Conservation (phyloP, 2,329 filamentous ascomycete genomes). For the Zasmidium angulare region DNA sequence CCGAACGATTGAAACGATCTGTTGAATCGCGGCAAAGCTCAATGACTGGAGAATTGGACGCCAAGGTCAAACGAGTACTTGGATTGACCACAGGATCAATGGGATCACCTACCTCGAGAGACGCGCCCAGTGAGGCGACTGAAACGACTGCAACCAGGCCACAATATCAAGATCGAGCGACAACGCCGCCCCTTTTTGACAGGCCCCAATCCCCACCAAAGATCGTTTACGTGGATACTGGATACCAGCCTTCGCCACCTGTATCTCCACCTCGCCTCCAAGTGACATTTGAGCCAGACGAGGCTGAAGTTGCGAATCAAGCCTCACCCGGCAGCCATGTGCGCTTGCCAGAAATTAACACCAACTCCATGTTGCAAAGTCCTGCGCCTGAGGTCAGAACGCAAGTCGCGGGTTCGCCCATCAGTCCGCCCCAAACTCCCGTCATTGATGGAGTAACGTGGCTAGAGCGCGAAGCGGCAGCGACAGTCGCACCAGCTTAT, state of each 20-base stretch:
- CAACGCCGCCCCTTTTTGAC: constrained; percentile 17
- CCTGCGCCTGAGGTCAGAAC: constrained; percentile 10
- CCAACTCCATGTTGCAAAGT: constrained; percentile 11
- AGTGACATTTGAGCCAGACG: constrained; percentile 12
- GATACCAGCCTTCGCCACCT: constrained; percentile 80
- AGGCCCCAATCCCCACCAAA: constrained; percentile 24
- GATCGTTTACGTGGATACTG: constrained; percentile 68
- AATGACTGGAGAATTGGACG: constrained; percentile 35
- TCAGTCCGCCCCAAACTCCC: constrained; percentile 67
- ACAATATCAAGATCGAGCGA: constrained; percentile 22
- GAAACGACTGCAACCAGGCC: constrained; percentile 6
- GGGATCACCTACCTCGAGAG: constrained; percentile 12
- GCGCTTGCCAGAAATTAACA: constrained; percentile 13
- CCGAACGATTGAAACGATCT: constrained; percentile 40
- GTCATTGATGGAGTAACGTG: constrained; percentile 40
- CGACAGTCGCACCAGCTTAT: constrained; percentile 26
- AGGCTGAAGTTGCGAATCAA: constrained; percentile 9
- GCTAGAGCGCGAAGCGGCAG: constrained; percentile 21
- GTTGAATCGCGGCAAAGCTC: constrained; percentile 44
- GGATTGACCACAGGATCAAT: constrained; percentile 32
- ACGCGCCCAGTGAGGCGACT: constrained; percentile 11
- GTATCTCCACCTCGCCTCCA: constrained; percentile 62
- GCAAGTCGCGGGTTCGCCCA: constrained; percentile 39
- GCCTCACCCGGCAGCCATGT: constrained; percentile 13
- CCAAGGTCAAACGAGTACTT: constrained; percentile 48